A percentile compares a stretch with the other conserved stretches of the same genome.
phyloP scores from a whole-genome alignment of 1,284 basidiomycete species.

The Cryptococcus sp. region DNA sequence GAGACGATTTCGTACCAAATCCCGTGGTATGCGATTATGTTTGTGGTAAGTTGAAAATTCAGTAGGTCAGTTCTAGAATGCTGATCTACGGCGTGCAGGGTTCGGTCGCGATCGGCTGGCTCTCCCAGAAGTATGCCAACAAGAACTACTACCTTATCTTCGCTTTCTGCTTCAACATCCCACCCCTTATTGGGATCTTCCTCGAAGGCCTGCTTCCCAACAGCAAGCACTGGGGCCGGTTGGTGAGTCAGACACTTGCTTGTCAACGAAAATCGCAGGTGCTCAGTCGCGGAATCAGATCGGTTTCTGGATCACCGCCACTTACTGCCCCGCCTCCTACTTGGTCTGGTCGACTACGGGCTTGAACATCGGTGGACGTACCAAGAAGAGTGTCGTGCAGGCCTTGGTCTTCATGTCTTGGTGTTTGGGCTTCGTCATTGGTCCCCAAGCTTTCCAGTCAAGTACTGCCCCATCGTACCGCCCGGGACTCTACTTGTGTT shows the following conservation, averaged over 20 bases:
- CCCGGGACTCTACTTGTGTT: constrained; percentile 19
- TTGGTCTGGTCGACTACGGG: constrained; percentile 14
- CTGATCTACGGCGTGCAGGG: constrained; percentile 3
- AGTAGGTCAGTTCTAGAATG: neutral
- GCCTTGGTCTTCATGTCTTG: constrained; percentile 21
- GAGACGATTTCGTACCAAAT: constrained; percentile 19
- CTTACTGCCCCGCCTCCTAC: constrained; percentile 7
- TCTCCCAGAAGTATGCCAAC: constrained; percentile 9
- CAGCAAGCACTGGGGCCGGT: constrained; percentile 13
- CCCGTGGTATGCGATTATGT: constrained; percentile 18
- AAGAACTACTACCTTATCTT: constrained; percentile 8
- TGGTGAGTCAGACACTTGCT: constrained; percentile 3
- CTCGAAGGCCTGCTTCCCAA: constrained; percentile 19
- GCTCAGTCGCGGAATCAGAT: constrained; percentile 1
- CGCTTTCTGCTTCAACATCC: constrained; percentile 7
- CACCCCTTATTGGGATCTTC: constrained; percentile 15
- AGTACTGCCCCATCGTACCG: constrained; percentile 8
- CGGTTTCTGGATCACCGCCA: constrained; percentile 21
- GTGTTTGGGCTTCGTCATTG: constrained; percentile 15
- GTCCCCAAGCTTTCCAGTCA: constrained; percentile 15
- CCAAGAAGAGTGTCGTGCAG: constrained; percentile 24
- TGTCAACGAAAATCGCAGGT: too few species aligned
- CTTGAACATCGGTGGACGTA: constrained; percentile 25
- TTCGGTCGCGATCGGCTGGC: constrained; percentile 1
- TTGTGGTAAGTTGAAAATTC: constrained; percentile 9